phyloP scores from a whole-genome alignment of 495 filamentous ascomycete genomes.

The Podospora pseudopauciseta region DNA sequence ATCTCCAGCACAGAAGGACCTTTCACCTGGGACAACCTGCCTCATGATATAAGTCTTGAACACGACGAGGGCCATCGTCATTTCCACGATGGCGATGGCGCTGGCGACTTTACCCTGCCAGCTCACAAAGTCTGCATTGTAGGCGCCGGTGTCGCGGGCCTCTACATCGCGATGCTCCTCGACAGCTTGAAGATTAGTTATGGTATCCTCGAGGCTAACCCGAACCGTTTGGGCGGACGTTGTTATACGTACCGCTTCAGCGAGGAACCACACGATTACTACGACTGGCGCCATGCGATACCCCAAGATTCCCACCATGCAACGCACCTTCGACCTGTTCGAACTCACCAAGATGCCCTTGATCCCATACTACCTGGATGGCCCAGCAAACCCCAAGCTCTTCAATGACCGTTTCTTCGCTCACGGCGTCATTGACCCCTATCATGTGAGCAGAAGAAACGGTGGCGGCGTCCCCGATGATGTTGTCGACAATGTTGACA shows the following conservation, averaged over 20 bases:
- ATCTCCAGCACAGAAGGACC: too few relatives aligned
- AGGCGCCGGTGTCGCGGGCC: not conserved
- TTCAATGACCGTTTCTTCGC: not conserved
- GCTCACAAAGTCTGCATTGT: slow-evolving; percentile 3
- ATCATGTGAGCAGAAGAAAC: not conserved
- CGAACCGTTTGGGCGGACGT: slow-evolving; percentile 28
- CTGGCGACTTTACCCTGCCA: not conserved
- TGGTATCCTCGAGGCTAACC: slow-evolving; percentile 32
- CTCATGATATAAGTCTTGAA: too few relatives aligned
- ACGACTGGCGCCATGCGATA: slow-evolving; percentile 45
- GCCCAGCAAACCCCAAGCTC: not conserved
- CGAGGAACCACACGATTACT: slow-evolving; percentile 37
- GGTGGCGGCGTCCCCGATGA: slow-evolving; percentile 4
- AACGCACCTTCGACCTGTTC: slow-evolving; percentile 15
- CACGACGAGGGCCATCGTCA: not conserved
- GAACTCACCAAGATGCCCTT: not conserved
- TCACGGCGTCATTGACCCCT: not conserved
- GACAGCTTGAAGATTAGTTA: not conserved
- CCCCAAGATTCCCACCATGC: slow-evolving; percentile 33
- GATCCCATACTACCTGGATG: not conserved
- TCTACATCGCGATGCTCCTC: slow-evolving; percentile 1
- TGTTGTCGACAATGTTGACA: not conserved
- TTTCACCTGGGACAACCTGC: too few relatives aligned
- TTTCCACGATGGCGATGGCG: not conserved
- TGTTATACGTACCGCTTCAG: slow-evolving; percentile 34